Percentiles rank a stretch among this genome's conserved stretches.
phyloP scores from a whole-genome alignment of 108 stramenopile genomes.

The Cyclotella baltica region DNA sequence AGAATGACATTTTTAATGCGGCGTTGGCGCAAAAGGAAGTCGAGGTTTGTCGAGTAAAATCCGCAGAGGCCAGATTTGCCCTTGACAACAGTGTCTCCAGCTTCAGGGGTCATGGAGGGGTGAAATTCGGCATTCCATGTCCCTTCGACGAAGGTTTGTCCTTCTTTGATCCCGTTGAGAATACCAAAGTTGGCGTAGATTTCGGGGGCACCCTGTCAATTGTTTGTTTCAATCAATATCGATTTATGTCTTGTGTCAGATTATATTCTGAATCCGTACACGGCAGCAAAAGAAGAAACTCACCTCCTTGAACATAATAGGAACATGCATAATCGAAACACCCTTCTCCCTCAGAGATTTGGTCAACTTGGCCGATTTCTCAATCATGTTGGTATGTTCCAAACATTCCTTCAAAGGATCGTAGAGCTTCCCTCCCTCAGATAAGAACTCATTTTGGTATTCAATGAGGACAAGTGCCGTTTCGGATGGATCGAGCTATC shows the following conservation, averaged over 20 bases:
- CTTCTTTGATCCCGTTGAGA: constrained; percentile 71
- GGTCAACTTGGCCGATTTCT: constrained; percentile 56
- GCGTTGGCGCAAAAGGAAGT: constrained; percentile 71
- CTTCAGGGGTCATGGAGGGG: constrained; percentile 60
- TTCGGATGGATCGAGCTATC: constrained; percentile 56
- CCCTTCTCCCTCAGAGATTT: constrained; percentile 62
- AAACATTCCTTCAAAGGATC: constrained; percentile 71
- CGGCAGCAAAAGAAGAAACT: not conserved
- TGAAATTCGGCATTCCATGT: constrained; percentile 69
- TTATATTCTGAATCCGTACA: not conserved
- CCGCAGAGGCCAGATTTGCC: constrained; percentile 81
- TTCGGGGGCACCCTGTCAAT: constrained; percentile 38
- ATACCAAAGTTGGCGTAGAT: constrained; percentile 69
- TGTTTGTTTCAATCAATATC: too few relatives aligned
- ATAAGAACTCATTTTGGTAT: constrained; percentile 86
- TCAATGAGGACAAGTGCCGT: constrained; percentile 84
- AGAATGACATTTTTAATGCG: constrained; percentile 67
- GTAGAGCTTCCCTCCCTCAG: constrained; percentile 75
- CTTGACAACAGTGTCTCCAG: constrained; percentile 59
- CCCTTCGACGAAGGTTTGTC: constrained; percentile 59
- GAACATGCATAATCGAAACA: constrained; percentile 66
- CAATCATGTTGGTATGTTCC: constrained; percentile 62
- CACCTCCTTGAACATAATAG: constrained; percentile 67
- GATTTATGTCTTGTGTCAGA: constrained; percentile 42
- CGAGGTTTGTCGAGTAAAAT: constrained; percentile 79